Evolutionary conservation across 73 alveolate genomes (phyloP), one percentile per base, ranked within the genome.

Genomic region (Tetrahymena thermophila): DNA sequence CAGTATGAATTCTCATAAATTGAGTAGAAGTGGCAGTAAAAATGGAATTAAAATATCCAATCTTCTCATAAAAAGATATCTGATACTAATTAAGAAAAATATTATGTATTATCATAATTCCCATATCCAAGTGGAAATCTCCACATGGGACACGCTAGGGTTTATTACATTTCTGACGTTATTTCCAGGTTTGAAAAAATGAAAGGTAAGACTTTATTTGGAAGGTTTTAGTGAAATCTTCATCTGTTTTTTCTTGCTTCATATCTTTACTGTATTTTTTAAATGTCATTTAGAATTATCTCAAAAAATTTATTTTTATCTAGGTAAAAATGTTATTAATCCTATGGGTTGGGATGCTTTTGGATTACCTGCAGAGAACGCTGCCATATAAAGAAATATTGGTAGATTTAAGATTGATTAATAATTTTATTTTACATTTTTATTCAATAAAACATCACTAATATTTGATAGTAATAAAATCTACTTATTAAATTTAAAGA

Each of bases 301-400:
- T 96, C 94, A 83, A 96, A 96, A 15, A 50, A 50, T 50, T 50
- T 50, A 50, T 50, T 14, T 50, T 50, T 19, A 34, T 34, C 6
- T 85, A 56, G 98, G 98, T 23, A 40, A 42, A 56, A 58, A 96
- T 23, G 98, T 97, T n/a, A 93, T 97, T 40, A 97, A 97, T 94
- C 98, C 98, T 19, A 97, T 97, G 98, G 98, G 98, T 3, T 97
- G 98, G 98, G 98, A 97, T 50, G 96, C 98, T 25, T 97, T 97
- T 55, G 98, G 98, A 9, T 94, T 97, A 40, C 98, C 98, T 7
- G 98, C 98, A 50, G 98, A 97, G 96, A 96, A 97, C 94, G 98
- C 97, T 2, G 98, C 98, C 10, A 43, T 96, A 10, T 94, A 96
- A 58, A 71, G 97, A 50, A 71, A 71, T 19, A 31, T 71, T 28